Evolutionary conservation across 768 basidiomycete genomes (phyloP), one percentile per base, ranked within the genome.

Genomic region (Mycena haematopus): DNA sequence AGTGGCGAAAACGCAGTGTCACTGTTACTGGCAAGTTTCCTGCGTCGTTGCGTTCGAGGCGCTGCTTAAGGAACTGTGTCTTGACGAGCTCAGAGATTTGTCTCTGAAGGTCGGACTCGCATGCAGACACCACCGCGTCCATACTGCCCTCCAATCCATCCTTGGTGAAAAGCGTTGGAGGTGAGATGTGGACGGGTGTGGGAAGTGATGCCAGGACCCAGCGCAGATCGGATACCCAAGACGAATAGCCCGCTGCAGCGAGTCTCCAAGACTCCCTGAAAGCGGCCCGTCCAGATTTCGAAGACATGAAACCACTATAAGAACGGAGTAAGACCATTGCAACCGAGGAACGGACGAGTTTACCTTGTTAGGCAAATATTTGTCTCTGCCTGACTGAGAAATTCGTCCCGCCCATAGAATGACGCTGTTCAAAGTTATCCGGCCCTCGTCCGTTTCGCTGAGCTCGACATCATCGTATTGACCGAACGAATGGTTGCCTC

Each of bases 321-420:
- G n/a, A 22, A 19, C n/a, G 42, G 6, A 38, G 40, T 42, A 4
- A 42, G n/a, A 11, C n/a, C n/a, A n/a, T n/a, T n/a, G n/a, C n/a
- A n/a, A n/a, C n/a, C 5, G 52, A 24, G 24, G 2, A 13, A 19
- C 13, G 5, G 2, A 15, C 5, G 2, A n/a, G 10, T 29, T 80
- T 19, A 57, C 61, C 55, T 50, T 57, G 81, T 79, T 2, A 83
- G 0, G 81, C 80, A 24, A 83, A 67, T 35, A 83, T 74, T 64
- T 84, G 82, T 15, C 80, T 69, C 63, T 83, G 81, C 6, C 82
- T 81, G 24, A 80, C 75, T 9, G 73, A 76, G 8, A 78, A 66
- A 59, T 78, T 77, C 13, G 19, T 13, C n/a, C 63, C 63, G 13
- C 63, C 63, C 6, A 9, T 33, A 13, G 63, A 58, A 64, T 59